phyloP scores from a whole-genome alignment of 2,329 filamentous ascomycete species.

The Onygena corvina region DNA sequence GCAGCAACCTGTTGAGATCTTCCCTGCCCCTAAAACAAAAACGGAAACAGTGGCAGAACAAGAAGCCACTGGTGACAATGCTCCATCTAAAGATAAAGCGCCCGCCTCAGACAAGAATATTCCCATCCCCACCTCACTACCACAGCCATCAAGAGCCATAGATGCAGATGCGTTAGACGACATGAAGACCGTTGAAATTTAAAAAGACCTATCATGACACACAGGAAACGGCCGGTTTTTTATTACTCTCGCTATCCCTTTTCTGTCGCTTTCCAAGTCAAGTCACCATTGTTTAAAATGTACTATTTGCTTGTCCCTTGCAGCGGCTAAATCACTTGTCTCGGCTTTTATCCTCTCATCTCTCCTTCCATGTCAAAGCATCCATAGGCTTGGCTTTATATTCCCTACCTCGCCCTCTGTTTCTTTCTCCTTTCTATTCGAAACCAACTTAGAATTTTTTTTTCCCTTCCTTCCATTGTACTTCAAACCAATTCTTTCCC shows the following conservation, averaged over 20 bases:
- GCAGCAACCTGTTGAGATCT: background rate
- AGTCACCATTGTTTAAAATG: conserved; percentile 6
- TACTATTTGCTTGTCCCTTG: conserved; percentile 4
- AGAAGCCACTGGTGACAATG: background rate
- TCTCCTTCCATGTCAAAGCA: background rate
- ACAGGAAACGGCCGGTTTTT: background rate
- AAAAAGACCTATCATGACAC: conserved; percentile 7
- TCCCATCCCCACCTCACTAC: conserved; percentile 21
- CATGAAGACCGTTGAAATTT: conserved; percentile 35
- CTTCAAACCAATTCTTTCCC: conserved; percentile 22
- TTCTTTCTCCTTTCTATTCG: background rate
- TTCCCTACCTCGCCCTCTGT: background rate
- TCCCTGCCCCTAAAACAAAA: background rate
- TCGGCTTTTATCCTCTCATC: background rate
- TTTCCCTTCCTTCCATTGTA: conserved; percentile 16
- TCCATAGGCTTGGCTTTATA: conserved; percentile 4
- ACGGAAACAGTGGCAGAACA: background rate
- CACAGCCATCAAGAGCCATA: conserved; percentile 18
- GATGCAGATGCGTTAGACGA: conserved; percentile 33
- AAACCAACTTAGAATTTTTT: conserved; percentile 17
- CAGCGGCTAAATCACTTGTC: background rate
- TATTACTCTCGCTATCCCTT: background rate
- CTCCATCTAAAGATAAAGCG: background rate
- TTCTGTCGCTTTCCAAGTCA: conserved; percentile 3
- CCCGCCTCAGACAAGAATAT: conserved; percentile 24